These are phyloP conservation scores for Centella asiatica DNA, from an alignment of 129 eudicot species.

Conservation along the genomic window DNA sequence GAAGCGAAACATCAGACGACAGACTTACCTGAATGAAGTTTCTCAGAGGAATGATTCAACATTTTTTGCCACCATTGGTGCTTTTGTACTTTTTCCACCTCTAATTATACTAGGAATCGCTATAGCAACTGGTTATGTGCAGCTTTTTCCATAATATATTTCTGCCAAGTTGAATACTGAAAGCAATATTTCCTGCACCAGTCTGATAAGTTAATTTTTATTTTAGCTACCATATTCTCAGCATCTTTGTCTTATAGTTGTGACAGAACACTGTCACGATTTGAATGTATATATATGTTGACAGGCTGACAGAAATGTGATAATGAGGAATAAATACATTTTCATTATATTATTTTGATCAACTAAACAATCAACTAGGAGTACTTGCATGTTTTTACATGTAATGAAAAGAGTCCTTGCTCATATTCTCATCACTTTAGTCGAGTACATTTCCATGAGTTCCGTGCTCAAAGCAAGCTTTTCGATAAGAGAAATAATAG, in stretches of 20 bases:
- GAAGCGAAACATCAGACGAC: constrained; percentile 84
- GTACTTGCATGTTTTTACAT: too few relatives aligned
- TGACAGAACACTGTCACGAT: neutral
- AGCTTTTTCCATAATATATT: constrained; percentile 67
- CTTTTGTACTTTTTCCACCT: constrained; percentile 86
- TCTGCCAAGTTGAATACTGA: constrained; percentile 11
- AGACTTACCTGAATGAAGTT: constrained; percentile 71
- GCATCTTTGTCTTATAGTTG: neutral
- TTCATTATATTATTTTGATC: too few relatives aligned
- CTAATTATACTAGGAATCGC: constrained; percentile 67
- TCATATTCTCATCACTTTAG: too few relatives aligned
- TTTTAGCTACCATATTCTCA: neutral
- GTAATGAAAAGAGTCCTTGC: too few relatives aligned
- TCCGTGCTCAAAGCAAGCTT: too few relatives aligned
- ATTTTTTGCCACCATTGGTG: constrained; percentile 83
- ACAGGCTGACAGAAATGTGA: too few relatives aligned
- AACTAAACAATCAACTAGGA: too few relatives aligned
- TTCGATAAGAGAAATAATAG: too few relatives aligned
- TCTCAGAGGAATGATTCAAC: constrained; percentile 74
- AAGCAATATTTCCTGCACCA: neutral
- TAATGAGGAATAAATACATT: too few relatives aligned
- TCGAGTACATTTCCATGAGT: too few relatives aligned
- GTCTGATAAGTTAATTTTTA: neutral
- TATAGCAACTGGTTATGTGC: constrained; percentile 83
- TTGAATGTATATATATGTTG: too few relatives aligned